Evolutionary conservation across 2,329 filamentous ascomycete genomes (phyloP).

Genomic region (Calonectria leucothoes): DNA sequence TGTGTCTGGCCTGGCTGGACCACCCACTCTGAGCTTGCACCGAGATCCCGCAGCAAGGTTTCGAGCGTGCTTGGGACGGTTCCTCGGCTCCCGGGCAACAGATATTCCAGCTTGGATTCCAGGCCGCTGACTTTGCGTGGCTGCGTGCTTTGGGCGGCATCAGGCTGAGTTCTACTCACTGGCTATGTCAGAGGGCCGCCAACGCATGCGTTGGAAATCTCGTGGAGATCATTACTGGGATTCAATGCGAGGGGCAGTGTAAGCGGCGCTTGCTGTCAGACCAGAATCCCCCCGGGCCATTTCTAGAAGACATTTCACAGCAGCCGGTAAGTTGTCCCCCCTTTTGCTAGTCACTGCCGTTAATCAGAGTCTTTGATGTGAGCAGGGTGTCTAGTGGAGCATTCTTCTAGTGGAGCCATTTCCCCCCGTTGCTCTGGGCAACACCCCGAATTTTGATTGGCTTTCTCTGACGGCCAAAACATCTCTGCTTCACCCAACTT

Average conservation of each 20-base stretch:
- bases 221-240: neutral
- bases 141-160: neutral
- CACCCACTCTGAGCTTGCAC: neutral
- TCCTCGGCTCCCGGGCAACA: neutral
- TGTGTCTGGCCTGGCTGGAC: neutral
- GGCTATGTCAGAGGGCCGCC: neutral
- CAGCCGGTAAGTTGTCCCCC: neutral
- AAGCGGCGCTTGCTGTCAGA: neutral
- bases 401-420: too few relatives aligned
- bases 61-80: neutral
- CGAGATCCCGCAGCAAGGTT: neutral
- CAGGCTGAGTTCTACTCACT: neutral
- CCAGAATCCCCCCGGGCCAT: neutral
- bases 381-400: too few relatives aligned
- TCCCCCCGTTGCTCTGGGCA: slow-evolving; percentile 48
- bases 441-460: slow-evolving; percentile 47
- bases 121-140: slow-evolving; percentile 1
- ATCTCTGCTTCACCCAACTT: slow-evolving; percentile 30
- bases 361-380: neutral
- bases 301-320: neutral
- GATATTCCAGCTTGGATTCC: slow-evolving; percentile 2
- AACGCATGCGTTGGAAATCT: neutral
- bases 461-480: slow-evolving; percentile 42
- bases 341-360: neutral
- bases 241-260: slow-evolving; percentile 1